phyloP scores from a whole-genome alignment of 768 basidiomycete genomes.

The Neoboletus brunneissimus region DNA sequence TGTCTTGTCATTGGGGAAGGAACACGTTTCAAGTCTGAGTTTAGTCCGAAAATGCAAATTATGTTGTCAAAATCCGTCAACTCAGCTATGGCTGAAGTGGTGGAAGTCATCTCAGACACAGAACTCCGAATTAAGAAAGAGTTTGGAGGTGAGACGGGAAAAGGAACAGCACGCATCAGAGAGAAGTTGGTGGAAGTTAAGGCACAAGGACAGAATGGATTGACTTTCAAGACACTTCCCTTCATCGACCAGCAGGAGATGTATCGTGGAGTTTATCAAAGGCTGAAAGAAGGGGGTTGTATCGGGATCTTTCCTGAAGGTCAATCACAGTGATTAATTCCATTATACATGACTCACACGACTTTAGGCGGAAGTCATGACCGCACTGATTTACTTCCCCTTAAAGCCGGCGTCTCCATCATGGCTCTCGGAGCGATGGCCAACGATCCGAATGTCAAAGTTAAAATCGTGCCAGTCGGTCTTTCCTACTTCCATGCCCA shows the following conservation, averaged over 20 bases:
- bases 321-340: conserved; percentile 30
- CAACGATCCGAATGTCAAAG: conserved; percentile 76
- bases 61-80: conserved; percentile 79
- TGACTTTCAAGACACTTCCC: conserved; percentile 81
- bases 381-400: conserved; percentile 89
- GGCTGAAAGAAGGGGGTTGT: conserved; percentile 78
- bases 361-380: conserved; percentile 94
- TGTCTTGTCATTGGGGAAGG: conserved; percentile 78
- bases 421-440: conserved; percentile 99
- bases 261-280: conserved; percentile 90
- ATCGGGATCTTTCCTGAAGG: conserved; percentile 99
- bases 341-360: neutral
- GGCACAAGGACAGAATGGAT: conserved; percentile 53
- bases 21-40: conserved; percentile 73
- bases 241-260: conserved; percentile 92
- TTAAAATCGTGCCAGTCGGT: conserved; percentile 90
- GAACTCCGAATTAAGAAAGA: conserved; percentile 81
- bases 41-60: conserved; percentile 78
- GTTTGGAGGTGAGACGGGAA: conserved; percentile 79
- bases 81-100: conserved; percentile 77
- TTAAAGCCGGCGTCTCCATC: conserved; percentile 96
- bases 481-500: conserved; percentile 73
- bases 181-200: conserved; percentile 65
- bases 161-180: conserved; percentile 62
- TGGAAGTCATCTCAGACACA: conserved; percentile 87